Base-by-base conservation (phyloP, 164 flowering plant genomes). In the Macadamia tetraphylla region DNA sequence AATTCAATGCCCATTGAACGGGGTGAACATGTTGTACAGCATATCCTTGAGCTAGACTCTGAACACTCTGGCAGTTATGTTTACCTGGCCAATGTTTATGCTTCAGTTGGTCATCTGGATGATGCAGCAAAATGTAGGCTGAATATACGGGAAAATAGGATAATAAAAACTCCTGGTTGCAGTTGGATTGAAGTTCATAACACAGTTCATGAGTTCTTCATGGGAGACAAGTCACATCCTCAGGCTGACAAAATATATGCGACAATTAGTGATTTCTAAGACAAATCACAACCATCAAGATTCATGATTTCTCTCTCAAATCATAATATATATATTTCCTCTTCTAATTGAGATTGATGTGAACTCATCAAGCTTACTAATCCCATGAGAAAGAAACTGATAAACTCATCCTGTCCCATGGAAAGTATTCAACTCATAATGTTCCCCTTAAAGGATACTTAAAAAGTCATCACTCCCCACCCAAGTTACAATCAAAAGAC, bases 51-150 rank as follows among this genome's bases (percentile, higher is more conserved):
- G 66, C 61, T 81, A 48, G 79, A 79, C 56, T 70, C 82, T 14
- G 79, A 73, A 6, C 84, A 81, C 67, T 77, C 82, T 12, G 84
- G 84, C 35, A 73, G 81, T 55, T 75, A 77, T 62, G 73, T 81
- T 59, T 81, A 79, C 75, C 81, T 81, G 1, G 81, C 82, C 48
- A 77, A 72, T 60, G 62, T 75, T 44, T 81, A 77, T 68, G 72
- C 79, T 69, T 71, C 75, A 40, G 68, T 53, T 64, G 82, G 85
- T 44, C 72, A 74, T 46, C 40, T 79, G 57, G 78, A 79, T 32
- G 85, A 71, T 73, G 82, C 83, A 8, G 80, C 80, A 30, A 69
- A 66, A 17, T 80, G 77, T 42, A 79, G 82, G 68, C 44, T 74
- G 30, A 74, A 51, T 44, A 81, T 80, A 74, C 68, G 73, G 10